phyloP scores from a whole-genome alignment of 2,329 filamentous ascomycete species.

The Septoria linicola region DNA sequence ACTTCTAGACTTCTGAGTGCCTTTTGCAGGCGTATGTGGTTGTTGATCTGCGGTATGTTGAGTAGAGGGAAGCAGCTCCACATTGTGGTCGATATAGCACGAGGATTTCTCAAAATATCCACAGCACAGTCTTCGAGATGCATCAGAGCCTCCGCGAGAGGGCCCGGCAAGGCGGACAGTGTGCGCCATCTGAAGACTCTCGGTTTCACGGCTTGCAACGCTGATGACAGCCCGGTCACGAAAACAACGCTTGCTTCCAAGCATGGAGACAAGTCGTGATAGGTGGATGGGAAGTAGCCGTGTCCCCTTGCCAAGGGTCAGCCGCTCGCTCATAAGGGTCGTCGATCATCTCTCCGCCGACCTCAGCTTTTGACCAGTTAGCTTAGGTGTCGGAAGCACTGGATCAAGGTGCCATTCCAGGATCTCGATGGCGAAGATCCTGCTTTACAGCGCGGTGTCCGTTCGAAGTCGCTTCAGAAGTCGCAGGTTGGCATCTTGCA shows the following conservation, averaged over 20 bases:
- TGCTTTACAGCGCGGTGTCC: neutral
- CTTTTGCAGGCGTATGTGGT: neutral
- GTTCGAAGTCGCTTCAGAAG: neutral
- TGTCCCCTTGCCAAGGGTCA: neutral
- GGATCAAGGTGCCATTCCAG: neutral
- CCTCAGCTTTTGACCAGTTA: no score
- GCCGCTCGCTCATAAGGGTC: no score
- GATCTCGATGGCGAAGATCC: neutral
- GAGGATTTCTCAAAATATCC: neutral
- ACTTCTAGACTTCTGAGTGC: neutral
- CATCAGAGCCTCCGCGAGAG: neutral
- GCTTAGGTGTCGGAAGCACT: neutral
- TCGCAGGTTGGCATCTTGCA: neutral
- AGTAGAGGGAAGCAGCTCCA: neutral
- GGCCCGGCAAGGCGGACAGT: neutral
- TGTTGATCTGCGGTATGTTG: neutral
- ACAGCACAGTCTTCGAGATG: neutral
- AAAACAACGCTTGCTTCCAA: neutral
- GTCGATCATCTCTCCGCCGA: no score
- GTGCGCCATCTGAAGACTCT: neutral
- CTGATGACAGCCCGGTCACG: neutral
- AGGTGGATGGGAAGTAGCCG: no score
- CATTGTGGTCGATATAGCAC: neutral
- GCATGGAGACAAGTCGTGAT: no score
- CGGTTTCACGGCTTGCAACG: neutral